Evolutionary conservation across 1,284 basidiomycete genomes (phyloP), one percentile per base, ranked within the genome.

Genomic region (Cryptococcus sp.): DNA sequence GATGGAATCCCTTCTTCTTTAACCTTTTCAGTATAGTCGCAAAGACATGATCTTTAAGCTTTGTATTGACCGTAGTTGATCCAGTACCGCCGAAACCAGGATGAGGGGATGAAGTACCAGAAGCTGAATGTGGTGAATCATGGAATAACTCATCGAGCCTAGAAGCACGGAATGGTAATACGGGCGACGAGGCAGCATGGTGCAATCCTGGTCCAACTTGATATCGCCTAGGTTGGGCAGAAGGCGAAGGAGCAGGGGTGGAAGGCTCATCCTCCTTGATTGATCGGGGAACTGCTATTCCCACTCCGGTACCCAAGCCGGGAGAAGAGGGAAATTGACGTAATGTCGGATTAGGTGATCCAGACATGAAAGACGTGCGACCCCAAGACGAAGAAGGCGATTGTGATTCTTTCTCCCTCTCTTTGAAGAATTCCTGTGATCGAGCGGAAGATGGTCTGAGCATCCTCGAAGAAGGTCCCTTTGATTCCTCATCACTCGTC

Each of bases 1-100:
- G 48, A 36, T 63, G 53, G n/a, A 59, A 7, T 28, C 62, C 61
- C 22, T 64, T 63, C 57, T 66, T 70, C 34, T 64, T 60, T 28
- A 90, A 82, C 28, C 85, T 80, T 44, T 84, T 82, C 54, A 96
- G 77, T 28, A 96, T 84, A 13, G 87, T 87, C 50, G 83, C 86
- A 69, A 97, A 92, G 43, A 97, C 88, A 60, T 93, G 90, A 66
- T 96, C 91, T 74, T 91, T 92, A 53, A 97, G 78, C 70, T 84
- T 88, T 40, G 87, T 90, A 72, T 97, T 96, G 51, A 96, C 91
- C 43, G 85, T 83, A 1, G 92, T 96, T 14, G 88, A 90, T 0
- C 92, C 92, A 1, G 85, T 88, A 2, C 92, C 92, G 36, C 86
- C 87, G 62, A 90, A 79, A 79, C 55, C 53, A 79, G 54, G 81